A percentile compares a stretch with the other conserved stretches of the same genome.
phyloP scores from a whole-genome alignment of 495 filamentous ascomycete species.

The Penicillium nucicola region DNA sequence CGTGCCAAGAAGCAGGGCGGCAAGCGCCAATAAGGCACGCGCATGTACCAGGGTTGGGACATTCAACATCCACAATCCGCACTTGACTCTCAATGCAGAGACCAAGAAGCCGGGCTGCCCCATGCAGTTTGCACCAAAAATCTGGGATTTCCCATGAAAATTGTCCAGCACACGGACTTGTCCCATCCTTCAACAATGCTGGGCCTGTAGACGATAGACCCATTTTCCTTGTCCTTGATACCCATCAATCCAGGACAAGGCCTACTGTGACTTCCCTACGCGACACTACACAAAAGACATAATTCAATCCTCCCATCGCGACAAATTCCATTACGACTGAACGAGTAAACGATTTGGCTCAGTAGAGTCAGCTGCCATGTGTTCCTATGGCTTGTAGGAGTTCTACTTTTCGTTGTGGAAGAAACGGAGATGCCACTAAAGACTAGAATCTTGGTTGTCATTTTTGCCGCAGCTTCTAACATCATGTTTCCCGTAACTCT shows the following conservation, averaged over 20 bases:
- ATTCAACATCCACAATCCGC: slow-evolving; percentile 38
- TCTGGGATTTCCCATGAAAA: slow-evolving; percentile 1
- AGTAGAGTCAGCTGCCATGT: neutral
- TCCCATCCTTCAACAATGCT: slow-evolving; percentile 32
- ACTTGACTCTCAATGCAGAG: slow-evolving; percentile 11
- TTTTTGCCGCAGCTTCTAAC: no score
- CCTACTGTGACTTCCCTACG: slow-evolving; percentile 19
- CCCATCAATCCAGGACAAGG: neutral
- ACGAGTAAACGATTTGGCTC: neutral
- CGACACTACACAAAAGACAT: slow-evolving; percentile 18
- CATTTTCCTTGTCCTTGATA: slow-evolving; percentile 4
- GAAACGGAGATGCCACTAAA: no score
- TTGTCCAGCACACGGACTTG: slow-evolving; percentile 14
- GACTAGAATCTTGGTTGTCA: no score
- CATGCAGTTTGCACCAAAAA: slow-evolving; percentile 1
- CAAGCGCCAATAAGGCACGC: slow-evolving; percentile 34
- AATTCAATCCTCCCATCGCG: slow-evolving; percentile 19
- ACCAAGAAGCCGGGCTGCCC: slow-evolving; percentile 2
- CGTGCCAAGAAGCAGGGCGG: slow-evolving; percentile 41
- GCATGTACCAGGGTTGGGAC: slow-evolving; percentile 22
- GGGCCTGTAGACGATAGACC: slow-evolving; percentile 24
- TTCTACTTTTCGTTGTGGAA: no score
- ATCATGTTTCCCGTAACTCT: no score
- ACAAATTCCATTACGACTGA: slow-evolving; percentile 8
- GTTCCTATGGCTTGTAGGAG: no score